These are phyloP conservation scores for Ganoderma lucidum DNA, from an alignment of 1,284 basidiomycete species.

Conservation along the genomic window DNA sequence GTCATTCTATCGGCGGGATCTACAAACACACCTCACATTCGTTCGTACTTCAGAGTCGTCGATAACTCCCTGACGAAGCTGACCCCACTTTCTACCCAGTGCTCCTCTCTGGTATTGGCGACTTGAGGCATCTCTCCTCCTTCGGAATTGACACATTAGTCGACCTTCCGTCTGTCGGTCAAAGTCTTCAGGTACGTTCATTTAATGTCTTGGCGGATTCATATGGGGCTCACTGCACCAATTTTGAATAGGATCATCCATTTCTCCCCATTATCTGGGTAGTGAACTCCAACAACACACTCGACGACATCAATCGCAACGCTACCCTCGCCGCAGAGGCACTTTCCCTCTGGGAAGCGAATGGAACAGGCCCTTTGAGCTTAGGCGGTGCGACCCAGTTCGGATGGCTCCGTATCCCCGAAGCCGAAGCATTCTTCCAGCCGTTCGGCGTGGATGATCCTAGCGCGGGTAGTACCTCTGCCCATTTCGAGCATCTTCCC, in stretches of 20 bases:
- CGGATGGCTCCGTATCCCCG: slow-evolving; percentile 24
- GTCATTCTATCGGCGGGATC: slow-evolving; percentile 43
- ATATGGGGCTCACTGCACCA: background rate
- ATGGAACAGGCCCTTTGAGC: slow-evolving; percentile 1
- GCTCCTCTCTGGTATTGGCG: slow-evolving; percentile 51
- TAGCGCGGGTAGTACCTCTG: slow-evolving; percentile 27
- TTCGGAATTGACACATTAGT: slow-evolving; percentile 43
- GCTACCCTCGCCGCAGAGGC: background rate
- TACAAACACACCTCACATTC: slow-evolving; percentile 47
- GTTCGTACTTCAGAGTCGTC: slow-evolving; percentile 33
- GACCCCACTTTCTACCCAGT: background rate
- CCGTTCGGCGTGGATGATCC: slow-evolving; percentile 21
- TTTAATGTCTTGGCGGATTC: no score
- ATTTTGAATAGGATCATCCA: background rate
- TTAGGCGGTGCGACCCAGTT: slow-evolving; percentile 6
- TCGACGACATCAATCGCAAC: background rate
- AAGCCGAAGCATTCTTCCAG: slow-evolving; percentile 13
- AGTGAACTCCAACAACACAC: background rate
- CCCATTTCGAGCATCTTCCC: slow-evolving; percentile 31
- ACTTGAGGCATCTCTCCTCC: slow-evolving; percentile 38
- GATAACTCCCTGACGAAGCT: background rate
- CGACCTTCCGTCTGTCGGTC: slow-evolving; percentile 47
- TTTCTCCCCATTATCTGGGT: background rate
- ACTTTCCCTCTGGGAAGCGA: background rate
- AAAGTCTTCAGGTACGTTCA: slow-evolving; percentile 44